phyloP scores from a whole-genome alignment of 2,329 filamentous ascomycete species.

The Phialemonium atrogriseum region DNA sequence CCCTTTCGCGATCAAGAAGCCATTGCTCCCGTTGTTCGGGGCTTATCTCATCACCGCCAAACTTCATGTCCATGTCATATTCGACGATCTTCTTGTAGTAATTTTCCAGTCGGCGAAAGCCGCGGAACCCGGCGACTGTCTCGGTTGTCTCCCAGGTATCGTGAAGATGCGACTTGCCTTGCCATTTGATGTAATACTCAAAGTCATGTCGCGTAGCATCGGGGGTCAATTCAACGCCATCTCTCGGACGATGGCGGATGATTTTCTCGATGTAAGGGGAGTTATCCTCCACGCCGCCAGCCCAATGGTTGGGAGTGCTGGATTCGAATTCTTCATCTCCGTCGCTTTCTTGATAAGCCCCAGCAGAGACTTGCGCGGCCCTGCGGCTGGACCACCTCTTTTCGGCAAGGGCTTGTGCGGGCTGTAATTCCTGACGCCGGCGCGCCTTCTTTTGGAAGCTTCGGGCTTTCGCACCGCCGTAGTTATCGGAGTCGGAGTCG shows the following conservation, averaged over 20 bases:
- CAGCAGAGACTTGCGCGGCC: conserved; percentile 18
- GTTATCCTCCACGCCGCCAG: conserved; percentile 62
- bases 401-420: conserved; percentile 13
- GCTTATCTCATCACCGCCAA: conserved; percentile 64
- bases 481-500: conserved; percentile 19
- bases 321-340: conserved; percentile 41
- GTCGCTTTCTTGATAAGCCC: conserved; percentile 55
- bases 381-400: conserved; percentile 20
- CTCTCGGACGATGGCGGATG: conserved; percentile 74
- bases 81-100: conserved; percentile 81
- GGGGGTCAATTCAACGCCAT: conserved; percentile 50
- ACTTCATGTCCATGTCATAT: conserved; percentile 68
- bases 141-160: conserved; percentile 88
- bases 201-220: conserved; percentile 66
- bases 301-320: conserved; percentile 62
- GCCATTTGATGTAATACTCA: conserved; percentile 94
- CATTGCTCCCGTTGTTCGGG: conserved; percentile 89
- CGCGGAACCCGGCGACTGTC: conserved; percentile 66
- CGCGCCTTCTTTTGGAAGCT: conserved; percentile 19
- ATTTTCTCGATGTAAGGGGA: conserved; percentile 85
- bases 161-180: conserved; percentile 89
- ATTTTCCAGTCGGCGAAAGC: conserved; percentile 85
- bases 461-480: conserved; percentile 18
- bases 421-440: conserved; percentile 18
- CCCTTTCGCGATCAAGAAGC: conserved; percentile 87